A percentile compares a stretch with the other conserved stretches of the same genome.
phyloP scores from a whole-genome alignment of 2,329 filamentous ascomycete species.

The Aspergillus calidoustus region DNA sequence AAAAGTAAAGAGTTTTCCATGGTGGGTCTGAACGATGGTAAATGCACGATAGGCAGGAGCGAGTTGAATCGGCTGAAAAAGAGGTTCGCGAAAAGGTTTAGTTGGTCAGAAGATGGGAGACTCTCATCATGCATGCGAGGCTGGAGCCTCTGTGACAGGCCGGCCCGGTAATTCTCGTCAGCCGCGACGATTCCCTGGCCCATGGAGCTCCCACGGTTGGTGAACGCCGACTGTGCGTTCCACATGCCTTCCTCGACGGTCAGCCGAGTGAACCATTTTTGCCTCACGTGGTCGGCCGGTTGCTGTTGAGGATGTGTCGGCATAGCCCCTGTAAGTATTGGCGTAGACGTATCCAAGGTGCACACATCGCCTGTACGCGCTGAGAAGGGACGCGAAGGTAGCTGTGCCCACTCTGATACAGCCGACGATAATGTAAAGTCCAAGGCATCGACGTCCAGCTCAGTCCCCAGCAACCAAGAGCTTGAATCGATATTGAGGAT shows the following conservation, averaged over 20 bases:
- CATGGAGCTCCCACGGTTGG: neutral
- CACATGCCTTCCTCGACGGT: neutral
- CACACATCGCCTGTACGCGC: neutral
- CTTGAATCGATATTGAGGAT: slow-evolving; percentile 13
- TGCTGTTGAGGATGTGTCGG: neutral
- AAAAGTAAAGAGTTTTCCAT: slow-evolving; percentile 37
- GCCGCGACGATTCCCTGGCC: slow-evolving; percentile 11
- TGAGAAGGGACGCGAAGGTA: slow-evolving; percentile 4
- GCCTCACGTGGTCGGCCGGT: slow-evolving; percentile 2
- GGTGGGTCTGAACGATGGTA: slow-evolving; percentile 26
- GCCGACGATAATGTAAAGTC: slow-evolving; percentile 26
- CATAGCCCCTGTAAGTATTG: neutral
- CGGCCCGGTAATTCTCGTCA: slow-evolving; percentile 24
- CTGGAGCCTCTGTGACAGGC: slow-evolving; percentile 24
- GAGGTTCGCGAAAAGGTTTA: slow-evolving; percentile 28
- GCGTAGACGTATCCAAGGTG: neutral
- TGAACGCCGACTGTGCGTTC: neutral
- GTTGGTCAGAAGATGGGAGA: slow-evolving; percentile 21
- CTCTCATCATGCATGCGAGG: slow-evolving; percentile 25
- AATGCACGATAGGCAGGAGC: slow-evolving; percentile 25
- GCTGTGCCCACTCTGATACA: slow-evolving; percentile 26
- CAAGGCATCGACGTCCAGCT: slow-evolving; percentile 25
- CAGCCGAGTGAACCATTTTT: slow-evolving; percentile 12
- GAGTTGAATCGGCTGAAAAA: slow-evolving; percentile 21
- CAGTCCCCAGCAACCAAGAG: slow-evolving; percentile 24